Evolutionary conservation across 345 rosid genomes (phyloP).

Genomic region (Pseudoturritis turrita): DNA sequence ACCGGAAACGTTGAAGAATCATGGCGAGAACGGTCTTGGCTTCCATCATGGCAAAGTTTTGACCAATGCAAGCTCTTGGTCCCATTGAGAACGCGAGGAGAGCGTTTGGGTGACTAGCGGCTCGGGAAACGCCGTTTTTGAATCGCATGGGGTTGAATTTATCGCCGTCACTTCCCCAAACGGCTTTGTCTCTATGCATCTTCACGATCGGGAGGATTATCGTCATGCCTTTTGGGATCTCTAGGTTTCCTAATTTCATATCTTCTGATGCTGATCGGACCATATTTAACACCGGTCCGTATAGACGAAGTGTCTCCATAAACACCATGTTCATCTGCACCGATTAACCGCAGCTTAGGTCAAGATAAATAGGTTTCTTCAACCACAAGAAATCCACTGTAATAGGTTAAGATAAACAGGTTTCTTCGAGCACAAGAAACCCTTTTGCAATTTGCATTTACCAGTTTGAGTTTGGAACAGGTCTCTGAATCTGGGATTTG

Average conservation of each 20-base stretch:
- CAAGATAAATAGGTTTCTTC: not conserved
- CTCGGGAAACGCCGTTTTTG: constrained; percentile 33
- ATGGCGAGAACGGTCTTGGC: constrained; percentile 37
- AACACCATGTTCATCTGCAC: constrained; percentile 55
- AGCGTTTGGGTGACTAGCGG: constrained; percentile 49
- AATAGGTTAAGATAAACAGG: not conserved
- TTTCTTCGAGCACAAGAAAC: no score
- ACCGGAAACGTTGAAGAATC: constrained; percentile 39
- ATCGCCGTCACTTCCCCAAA: constrained; percentile 61
- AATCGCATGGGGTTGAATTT: constrained; percentile 57
- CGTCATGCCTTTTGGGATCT: constrained; percentile 40
- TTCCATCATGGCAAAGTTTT: constrained; percentile 43
- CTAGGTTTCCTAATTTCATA: constrained; percentile 40
- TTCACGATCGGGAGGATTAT: constrained; percentile 24
- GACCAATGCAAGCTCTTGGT: constrained; percentile 63
- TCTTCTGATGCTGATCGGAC: constrained; percentile 39
- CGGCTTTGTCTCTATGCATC: constrained; percentile 40
- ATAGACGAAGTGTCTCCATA: constrained; percentile 58
- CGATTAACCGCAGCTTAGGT: not conserved
- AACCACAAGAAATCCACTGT: not conserved
- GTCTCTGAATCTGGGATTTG: constrained; percentile 38
- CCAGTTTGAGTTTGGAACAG: constrained; percentile 38
- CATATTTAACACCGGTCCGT: constrained; percentile 36
- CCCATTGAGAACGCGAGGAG: constrained; percentile 48
- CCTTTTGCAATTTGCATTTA: not conserved